Percentiles rank a stretch among this genome's conserved stretches.
Conservation (phyloP, 768 basidiomycete species). For the Mycena galericulata region DNA sequence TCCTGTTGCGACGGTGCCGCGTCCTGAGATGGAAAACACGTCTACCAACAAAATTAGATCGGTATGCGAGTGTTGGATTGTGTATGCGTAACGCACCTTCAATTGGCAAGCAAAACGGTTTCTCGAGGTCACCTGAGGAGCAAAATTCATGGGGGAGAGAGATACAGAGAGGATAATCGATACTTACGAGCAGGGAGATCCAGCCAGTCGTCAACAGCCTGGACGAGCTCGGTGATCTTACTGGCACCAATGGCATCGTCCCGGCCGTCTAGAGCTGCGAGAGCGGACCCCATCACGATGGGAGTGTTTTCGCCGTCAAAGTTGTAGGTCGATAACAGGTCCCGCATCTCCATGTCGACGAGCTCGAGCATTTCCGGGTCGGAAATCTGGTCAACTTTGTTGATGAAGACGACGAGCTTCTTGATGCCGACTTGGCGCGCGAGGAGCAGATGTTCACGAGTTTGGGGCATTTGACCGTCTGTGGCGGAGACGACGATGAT, state of each 20-base stretch:
- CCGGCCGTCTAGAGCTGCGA: slow-evolving; percentile 92
- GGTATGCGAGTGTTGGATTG: background rate
- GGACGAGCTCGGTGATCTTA: slow-evolving; percentile 86
- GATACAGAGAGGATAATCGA: background rate
- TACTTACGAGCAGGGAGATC: slow-evolving; percentile 89
- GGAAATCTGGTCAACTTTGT: slow-evolving; percentile 97
- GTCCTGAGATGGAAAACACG: slow-evolving; percentile 97
- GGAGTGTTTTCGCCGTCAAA: slow-evolving; percentile 98
- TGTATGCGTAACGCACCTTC: slow-evolving; percentile 66
- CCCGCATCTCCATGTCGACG: slow-evolving; percentile 99
- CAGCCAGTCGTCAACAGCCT: slow-evolving; percentile 94
- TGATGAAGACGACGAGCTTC: slow-evolving; percentile 98
- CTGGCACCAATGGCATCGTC: slow-evolving; percentile 82
- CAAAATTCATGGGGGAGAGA: too few relatives aligned
- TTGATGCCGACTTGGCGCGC: slow-evolving; percentile 99
- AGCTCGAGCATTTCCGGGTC: slow-evolving; percentile 99
- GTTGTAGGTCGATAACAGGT: slow-evolving; percentile 90
- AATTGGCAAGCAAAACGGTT: slow-evolving; percentile 95
- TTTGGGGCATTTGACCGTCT: slow-evolving; percentile 99
- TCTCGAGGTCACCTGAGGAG: slow-evolving; percentile 88
- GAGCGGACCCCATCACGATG: slow-evolving; percentile 97
- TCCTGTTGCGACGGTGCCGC: slow-evolving; percentile 97
- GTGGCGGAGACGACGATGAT: slow-evolving; percentile 98
- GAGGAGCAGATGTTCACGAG: slow-evolving; percentile 96
- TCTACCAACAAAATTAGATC: slow-evolving; percentile 52